Conservation (phyloP, 2,329 filamentous ascomycete species). For the Penicillium sp. region DNA sequence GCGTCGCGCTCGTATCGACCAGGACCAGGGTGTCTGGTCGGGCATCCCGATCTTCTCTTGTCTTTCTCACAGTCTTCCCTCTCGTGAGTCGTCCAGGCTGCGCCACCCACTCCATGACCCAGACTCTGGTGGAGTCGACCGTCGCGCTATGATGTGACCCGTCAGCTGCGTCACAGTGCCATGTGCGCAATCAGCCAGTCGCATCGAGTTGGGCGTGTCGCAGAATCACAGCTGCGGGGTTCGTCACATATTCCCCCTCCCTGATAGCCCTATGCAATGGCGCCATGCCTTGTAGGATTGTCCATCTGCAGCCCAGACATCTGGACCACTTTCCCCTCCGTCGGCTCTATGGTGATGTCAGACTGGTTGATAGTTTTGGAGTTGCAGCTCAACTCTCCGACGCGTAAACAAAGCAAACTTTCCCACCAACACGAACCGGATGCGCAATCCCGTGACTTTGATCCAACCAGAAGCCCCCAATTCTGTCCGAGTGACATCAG, state of each 20-base stretch:
- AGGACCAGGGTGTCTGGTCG: conserved; percentile 12
- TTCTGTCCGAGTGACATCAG: conserved; percentile 4
- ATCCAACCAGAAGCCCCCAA: conserved; percentile 11
- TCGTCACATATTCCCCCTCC: conserved; percentile 20
- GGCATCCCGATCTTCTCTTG: conserved; percentile 13
- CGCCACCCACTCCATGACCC: conserved; percentile 13
- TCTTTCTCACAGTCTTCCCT: conserved; percentile 5
- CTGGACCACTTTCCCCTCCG: neutral
- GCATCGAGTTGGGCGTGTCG: conserved; percentile 15
- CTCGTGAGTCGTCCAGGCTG: conserved; percentile 1
- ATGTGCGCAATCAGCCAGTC: conserved; percentile 26
- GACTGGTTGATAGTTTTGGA: neutral
- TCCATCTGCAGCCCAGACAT: neutral
- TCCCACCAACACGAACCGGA: conserved; percentile 22
- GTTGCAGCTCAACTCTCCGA: neutral
- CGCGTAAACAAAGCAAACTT: conserved; percentile 26
- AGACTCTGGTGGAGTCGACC: conserved; percentile 20
- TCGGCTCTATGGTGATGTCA: conserved; percentile 23
- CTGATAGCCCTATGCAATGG: conserved; percentile 3
- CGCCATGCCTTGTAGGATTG: no score
- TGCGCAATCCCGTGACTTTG: conserved; percentile 29
- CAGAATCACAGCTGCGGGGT: conserved; percentile 25
- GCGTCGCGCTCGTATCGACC: neutral
- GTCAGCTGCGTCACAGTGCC: conserved; percentile 25
- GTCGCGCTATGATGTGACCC: conserved; percentile 24